Conservation (phyloP, 495 filamentous ascomycete genomes). For the Cryomyces minteri region DNA sequence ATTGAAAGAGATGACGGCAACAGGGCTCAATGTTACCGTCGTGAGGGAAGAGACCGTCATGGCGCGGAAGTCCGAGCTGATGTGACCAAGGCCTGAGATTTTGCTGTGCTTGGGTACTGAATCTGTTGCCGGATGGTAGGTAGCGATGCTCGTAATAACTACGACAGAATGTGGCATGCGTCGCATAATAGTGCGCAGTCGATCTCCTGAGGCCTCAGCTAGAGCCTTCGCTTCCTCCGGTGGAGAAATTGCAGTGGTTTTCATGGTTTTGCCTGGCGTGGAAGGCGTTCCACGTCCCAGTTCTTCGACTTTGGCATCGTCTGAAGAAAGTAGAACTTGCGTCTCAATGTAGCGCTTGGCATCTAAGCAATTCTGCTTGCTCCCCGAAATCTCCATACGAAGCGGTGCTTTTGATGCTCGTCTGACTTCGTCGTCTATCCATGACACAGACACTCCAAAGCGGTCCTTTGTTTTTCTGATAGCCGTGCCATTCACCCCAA, state of each 20-base stretch:
- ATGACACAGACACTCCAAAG: too few relatives aligned
- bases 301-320: too few relatives aligned
- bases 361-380: too few relatives aligned
- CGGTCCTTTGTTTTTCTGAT: too few relatives aligned
- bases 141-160: constrained; percentile 38
- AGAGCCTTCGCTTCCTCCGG: background rate
- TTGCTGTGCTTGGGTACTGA: background rate
- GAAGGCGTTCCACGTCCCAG: too few relatives aligned
- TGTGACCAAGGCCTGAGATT: background rate
- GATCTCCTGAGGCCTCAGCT: background rate
- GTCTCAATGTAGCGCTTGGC: too few relatives aligned
- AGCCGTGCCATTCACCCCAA: too few relatives aligned
- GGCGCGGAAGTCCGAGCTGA: constrained; percentile 23
- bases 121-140: constrained; percentile 7
- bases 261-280: background rate
- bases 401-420: too few relatives aligned
- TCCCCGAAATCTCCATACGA: too few relatives aligned
- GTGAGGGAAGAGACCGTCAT: constrained; percentile 78
- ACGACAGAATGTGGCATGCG: constrained; percentile 54
- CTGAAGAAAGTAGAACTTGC: too few relatives aligned
- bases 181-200: constrained; percentile 48
- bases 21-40: constrained; percentile 46
- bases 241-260: background rate
- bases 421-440: too few relatives aligned
- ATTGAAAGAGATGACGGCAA: constrained; percentile 64